Evolutionary conservation across 202 grass and related monocot genomes (phyloP).

Genomic region (Digitaria exilis): DNA sequence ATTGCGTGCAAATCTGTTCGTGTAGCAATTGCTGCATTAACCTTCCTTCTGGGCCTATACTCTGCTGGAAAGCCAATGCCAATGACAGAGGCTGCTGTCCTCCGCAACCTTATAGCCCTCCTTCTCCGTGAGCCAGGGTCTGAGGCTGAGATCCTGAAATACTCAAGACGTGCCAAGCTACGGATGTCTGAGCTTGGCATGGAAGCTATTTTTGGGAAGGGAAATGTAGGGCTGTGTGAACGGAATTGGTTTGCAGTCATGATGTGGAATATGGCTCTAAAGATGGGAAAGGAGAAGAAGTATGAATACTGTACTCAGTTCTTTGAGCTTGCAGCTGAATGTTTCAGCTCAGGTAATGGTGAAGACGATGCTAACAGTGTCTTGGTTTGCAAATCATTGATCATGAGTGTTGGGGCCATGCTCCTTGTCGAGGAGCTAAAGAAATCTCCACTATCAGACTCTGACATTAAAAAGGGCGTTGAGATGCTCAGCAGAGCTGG

Average conservation of each 20-base stretch:
- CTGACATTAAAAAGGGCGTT: slow-evolving; percentile 74
- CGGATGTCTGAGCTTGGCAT: slow-evolving; percentile 66
- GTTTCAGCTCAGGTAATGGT: slow-evolving; percentile 48
- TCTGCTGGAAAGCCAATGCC: slow-evolving; percentile 71
- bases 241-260: slow-evolving; percentile 78
- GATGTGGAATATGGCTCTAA: slow-evolving; percentile 77
- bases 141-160: slow-evolving; percentile 84
- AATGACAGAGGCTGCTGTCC: slow-evolving; percentile 70
- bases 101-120: slow-evolving; percentile 78
- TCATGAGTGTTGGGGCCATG: slow-evolving; percentile 69
- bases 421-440: slow-evolving; percentile 62
- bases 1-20: slow-evolving; percentile 56
- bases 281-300: slow-evolving; percentile 52
- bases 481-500: slow-evolving; percentile 87
- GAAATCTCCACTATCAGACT: slow-evolving; percentile 56
- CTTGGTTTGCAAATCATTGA: slow-evolving; percentile 73
- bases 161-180: slow-evolving; percentile 60
- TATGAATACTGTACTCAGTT: slow-evolving; percentile 67
- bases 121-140: slow-evolving; percentile 57
- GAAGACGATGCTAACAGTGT: slow-evolving; percentile 49
- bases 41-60: slow-evolving; percentile 69
- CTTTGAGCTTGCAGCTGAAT: slow-evolving; percentile 76
- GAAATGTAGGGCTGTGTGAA: slow-evolving; percentile 62
- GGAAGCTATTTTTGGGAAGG: slow-evolving; percentile 76
- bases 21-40: slow-evolving; percentile 70